Evolutionary conservation across 805 yeast genomes (phyloP).

Genomic region (Sungouiozyma ichnusensis): DNA sequence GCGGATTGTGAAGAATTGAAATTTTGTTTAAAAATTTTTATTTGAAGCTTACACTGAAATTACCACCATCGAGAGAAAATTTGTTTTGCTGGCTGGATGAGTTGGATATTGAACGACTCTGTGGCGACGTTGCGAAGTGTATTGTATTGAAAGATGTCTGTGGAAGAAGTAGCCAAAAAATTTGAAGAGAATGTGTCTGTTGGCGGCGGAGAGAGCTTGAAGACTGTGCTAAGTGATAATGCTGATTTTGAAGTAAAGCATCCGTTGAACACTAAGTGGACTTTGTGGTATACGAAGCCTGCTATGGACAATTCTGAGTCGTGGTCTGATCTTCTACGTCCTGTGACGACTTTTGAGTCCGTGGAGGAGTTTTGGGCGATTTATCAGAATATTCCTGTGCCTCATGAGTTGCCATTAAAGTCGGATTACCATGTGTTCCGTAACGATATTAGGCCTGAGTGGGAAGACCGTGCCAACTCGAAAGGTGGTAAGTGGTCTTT

Average conservation of each 20-base stretch:
- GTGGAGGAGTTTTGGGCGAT: constrained; percentile 99
- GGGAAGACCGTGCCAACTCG: constrained; percentile 87
- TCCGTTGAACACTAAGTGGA: constrained; percentile 86
- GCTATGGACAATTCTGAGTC: constrained; percentile 65
- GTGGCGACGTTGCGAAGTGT: not conserved
- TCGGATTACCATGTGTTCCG: constrained; percentile 94
- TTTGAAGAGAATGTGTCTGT: constrained; percentile 22
- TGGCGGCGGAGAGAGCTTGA: constrained; percentile 11
- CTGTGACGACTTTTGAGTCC: constrained; percentile 83
- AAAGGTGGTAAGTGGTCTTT: constrained; percentile 93
- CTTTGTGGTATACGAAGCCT: constrained; percentile 96
- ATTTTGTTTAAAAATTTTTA: too few species aligned
- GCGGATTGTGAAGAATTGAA: too few species aligned
- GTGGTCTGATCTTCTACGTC: constrained; percentile 88
- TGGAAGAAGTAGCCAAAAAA: constrained; percentile 28
- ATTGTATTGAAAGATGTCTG: constrained; percentile 19
- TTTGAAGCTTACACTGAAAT: too few species aligned
- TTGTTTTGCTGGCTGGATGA: too few species aligned
- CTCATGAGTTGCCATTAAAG: constrained; percentile 79
- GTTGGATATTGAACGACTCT: too few species aligned
- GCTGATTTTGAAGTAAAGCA: constrained; percentile 39
- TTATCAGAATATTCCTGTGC: constrained; percentile 85
- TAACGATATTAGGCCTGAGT: constrained; percentile 91
- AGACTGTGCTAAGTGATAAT: constrained; percentile 24
- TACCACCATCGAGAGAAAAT: too few species aligned